Percentiles rank a stretch among this genome's conserved stretches.
Conservation (phyloP, 768 basidiomycete genomes). For the Exsudoporus frostii region DNA sequence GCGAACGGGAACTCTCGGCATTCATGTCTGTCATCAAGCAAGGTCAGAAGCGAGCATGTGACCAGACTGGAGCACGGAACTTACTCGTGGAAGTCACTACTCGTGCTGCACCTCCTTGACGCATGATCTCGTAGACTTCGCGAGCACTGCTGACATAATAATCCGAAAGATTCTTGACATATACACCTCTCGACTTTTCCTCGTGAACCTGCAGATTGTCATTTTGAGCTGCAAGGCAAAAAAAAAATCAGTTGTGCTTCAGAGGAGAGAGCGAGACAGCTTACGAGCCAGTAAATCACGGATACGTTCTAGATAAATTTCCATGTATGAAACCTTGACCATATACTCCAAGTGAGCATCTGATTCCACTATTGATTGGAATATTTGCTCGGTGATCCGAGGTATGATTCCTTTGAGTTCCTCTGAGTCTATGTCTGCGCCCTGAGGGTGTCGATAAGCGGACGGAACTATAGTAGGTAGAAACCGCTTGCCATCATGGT, state of each 20-base stretch:
- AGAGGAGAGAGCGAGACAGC: conserved; percentile 27
- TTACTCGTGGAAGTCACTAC: conserved; percentile 93
- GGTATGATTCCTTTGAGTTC: conserved; percentile 96
- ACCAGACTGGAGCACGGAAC: conserved; percentile 28
- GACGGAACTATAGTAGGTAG: conserved; percentile 1
- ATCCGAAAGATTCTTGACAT: conserved; percentile 95
- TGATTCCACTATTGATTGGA: conserved; percentile 94
- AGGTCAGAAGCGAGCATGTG: neutral
- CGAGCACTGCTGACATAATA: conserved; percentile 95
- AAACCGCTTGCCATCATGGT: conserved; percentile 86
- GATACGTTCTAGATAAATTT: conserved; percentile 96
- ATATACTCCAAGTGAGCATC: conserved; percentile 95
- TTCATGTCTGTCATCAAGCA: conserved; percentile 80
- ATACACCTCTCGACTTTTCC: conserved; percentile 95
- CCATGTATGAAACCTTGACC: conserved; percentile 99
- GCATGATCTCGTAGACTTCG: conserved; percentile 99
- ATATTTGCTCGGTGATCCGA: conserved; percentile 98
- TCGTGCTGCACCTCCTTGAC: conserved; percentile 87
- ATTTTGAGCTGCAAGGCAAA: conserved; percentile 68
- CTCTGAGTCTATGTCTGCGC: conserved; percentile 93
- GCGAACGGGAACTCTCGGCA: conserved; percentile 97
- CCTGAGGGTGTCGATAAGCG: conserved; percentile 45
- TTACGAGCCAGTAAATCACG: conserved; percentile 92
- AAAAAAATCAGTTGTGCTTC: neutral
- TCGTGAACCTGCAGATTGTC: conserved; percentile 99